These are phyloP conservation scores for Lipomyces lipofer DNA, from an alignment of 805 yeast genomes.

Conservation along the genomic window DNA sequence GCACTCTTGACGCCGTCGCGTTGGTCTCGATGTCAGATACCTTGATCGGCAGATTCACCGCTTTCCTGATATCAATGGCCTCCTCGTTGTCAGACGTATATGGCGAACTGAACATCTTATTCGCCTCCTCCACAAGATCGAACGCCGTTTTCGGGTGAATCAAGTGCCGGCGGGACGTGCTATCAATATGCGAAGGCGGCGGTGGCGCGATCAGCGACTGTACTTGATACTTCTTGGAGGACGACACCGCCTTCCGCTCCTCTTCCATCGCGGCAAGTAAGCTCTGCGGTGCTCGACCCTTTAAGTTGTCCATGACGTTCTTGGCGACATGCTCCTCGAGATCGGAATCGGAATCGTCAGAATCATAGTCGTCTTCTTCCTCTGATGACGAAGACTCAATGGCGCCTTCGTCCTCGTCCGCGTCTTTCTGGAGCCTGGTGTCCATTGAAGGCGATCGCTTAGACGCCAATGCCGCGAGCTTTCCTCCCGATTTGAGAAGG, in stretches of 20 bases:
- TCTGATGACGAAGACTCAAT: conserved; percentile 31
- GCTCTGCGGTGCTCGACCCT: conserved; percentile 29
- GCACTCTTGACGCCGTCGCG: conserved; percentile 55
- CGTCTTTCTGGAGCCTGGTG: conserved; percentile 30
- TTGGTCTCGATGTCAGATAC: conserved; percentile 59
- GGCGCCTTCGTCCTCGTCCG: conserved; percentile 30
- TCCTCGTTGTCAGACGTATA: conserved; percentile 70
- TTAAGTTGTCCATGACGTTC: not conserved
- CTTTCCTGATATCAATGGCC: conserved; percentile 60
- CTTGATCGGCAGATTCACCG: conserved; percentile 53
- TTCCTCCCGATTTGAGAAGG: conserved; percentile 32
- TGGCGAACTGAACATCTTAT: conserved; percentile 45
- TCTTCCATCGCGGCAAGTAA: conserved; percentile 37
- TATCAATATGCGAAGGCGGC: conserved; percentile 37
- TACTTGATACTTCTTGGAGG: conserved; percentile 28
- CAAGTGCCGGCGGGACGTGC: conserved; percentile 60
- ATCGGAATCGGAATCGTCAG: conserved; percentile 33
- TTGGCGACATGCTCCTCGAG: conserved; percentile 17
- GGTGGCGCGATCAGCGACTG: conserved; percentile 34
- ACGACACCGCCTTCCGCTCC: conserved; percentile 35
- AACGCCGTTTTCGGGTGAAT: conserved; percentile 57
- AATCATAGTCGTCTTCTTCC: conserved; percentile 30
- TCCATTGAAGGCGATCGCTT: conserved; percentile 24
- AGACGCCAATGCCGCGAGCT: conserved; percentile 24
- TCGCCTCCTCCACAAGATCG: conserved; percentile 35